Conservation (phyloP, 768 basidiomycete species). For the Neoboletus brunneissimus region DNA sequence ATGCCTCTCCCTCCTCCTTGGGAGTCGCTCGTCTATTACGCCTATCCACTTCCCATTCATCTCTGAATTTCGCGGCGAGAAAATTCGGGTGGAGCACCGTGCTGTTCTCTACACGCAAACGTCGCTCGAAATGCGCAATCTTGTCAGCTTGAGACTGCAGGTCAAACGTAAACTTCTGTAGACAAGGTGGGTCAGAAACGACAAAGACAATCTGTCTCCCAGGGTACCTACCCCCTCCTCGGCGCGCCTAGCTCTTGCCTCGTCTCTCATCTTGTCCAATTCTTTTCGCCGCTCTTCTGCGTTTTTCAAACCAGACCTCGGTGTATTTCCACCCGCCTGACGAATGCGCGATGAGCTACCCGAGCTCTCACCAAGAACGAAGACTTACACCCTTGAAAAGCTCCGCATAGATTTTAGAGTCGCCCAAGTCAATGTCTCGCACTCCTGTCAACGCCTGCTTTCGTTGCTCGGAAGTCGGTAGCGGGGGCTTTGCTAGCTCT, state of each 20-base stretch:
- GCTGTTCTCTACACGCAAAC: conserved; percentile 46
- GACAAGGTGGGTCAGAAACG: conserved; percentile 9
- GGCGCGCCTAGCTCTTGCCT: conserved; percentile 55
- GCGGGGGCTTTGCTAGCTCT: conserved; percentile 27
- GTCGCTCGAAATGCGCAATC: conserved; percentile 62
- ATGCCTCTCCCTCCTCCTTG: conserved; percentile 34
- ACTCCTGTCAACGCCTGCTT: conserved; percentile 46
- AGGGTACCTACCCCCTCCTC: conserved; percentile 49
- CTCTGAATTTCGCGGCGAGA: conserved; percentile 56
- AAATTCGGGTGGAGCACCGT: conserved; percentile 61
- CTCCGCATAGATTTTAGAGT: conserved; percentile 59
- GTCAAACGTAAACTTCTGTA: conserved; percentile 51
- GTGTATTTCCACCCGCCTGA: conserved; percentile 44
- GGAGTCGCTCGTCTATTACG: conserved; percentile 26
- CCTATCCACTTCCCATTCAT: conserved; percentile 45
- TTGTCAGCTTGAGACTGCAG: conserved; percentile 59
- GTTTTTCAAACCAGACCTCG: conserved; percentile 45
- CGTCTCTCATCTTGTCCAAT: conserved; percentile 66
- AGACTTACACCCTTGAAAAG: conserved; percentile 55
- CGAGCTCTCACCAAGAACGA: background rate
- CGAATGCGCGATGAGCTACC: background rate
- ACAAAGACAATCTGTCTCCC: background rate
- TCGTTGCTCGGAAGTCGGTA: conserved; percentile 28
- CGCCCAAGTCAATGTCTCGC: conserved; percentile 61
- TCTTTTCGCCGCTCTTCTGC: conserved; percentile 72